Base-by-base conservation (phyloP, 2,329 filamentous ascomycete species). In the Cordyceps militaris region DNA sequence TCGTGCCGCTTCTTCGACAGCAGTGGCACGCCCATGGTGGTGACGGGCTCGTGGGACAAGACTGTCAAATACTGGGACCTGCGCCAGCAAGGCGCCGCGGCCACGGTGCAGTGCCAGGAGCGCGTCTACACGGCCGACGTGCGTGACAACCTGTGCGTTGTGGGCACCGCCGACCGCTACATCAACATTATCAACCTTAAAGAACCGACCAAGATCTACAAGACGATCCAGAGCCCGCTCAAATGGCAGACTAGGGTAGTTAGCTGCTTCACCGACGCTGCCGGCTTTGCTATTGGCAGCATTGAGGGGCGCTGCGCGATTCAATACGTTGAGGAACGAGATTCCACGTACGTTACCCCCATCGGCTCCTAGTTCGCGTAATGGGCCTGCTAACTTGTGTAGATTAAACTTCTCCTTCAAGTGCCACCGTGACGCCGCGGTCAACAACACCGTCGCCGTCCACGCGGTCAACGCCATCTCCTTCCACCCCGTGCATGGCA, bases 211-310 rank as follows among this genome's bases (percentile, higher is more conserved):
- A 91, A 90, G 66, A 91, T 97, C 73, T 97, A 96, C 83, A 99
- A 99, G 81, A 93, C 90, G 10, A 82, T 97, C 52, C 91, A 96
- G 74, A 96, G 91, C 68, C 94, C 94, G 3, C 81, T 99, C 46
- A 99, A 99, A 76, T 99, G 92, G 91, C 94, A 99, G 79, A 99
- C 94, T 1, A 81, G 93, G 59, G 91, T 95, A 13, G 89, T 97
- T 53, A 94, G 88, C 76, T 97, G 93, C 77, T 99, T 99, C 71
- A 85, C 87, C 14, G 93, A 99, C 70, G 88, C 91, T 7, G 86
- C 85, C 0, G 94, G 94, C 6, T 99, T 96, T 68, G 94, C 94
- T 1, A 89, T 99, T 52, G 94, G 94, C 56, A 96, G 90, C 69
- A 96, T 99, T 66, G 94, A 99, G 72, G 94, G 94, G 30, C 88